Percentiles rank a stretch among this genome's conserved stretches.
phyloP scores from a whole-genome alignment of 2,329 filamentous ascomycete species.

The Stylonectria norvegica region DNA sequence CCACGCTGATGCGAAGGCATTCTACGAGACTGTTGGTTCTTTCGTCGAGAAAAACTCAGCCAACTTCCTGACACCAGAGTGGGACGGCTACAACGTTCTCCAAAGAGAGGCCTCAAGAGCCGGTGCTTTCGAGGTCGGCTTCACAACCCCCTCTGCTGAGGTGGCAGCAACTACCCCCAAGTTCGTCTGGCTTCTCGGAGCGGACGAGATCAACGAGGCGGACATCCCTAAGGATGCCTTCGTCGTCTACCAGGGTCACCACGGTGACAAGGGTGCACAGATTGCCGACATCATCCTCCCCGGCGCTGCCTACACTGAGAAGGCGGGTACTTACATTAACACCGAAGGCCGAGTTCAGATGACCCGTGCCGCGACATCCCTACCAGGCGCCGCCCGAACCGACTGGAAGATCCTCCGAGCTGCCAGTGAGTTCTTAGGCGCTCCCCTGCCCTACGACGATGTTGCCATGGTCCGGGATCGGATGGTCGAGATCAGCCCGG shows the following conservation, averaged over 20 bases:
- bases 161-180: slow-evolving; percentile 86
- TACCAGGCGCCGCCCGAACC: slow-evolving; percentile 85
- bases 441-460: slow-evolving; percentile 87
- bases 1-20: slow-evolving; percentile 84
- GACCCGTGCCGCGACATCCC: slow-evolving; percentile 81
- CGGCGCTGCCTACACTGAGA: slow-evolving; percentile 94
- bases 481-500: slow-evolving; percentile 92
- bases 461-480: slow-evolving; percentile 84
- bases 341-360: slow-evolving; percentile 96
- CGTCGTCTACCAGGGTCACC: slow-evolving; percentile 96
- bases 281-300: slow-evolving; percentile 92
- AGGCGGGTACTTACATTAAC: slow-evolving; percentile 94
- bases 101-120: slow-evolving; percentile 89
- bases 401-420: slow-evolving; percentile 99
- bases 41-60: slow-evolving; percentile 92
- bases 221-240: slow-evolving; percentile 96
- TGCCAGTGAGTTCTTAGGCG: slow-evolving; percentile 83
- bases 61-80: slow-evolving; percentile 84
- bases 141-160: slow-evolving; percentile 76
- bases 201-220: slow-evolving; percentile 79
- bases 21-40: slow-evolving; percentile 83
- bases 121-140: slow-evolving; percentile 94
- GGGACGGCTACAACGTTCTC: slow-evolving; percentile 97
- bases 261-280: slow-evolving; percentile 90
- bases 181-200: slow-evolving; percentile 94